These are phyloP conservation scores for Melampsora larici-populina DNA, from an alignment of 1,284 basidiomycete species.

Conservation along the genomic window DNA sequence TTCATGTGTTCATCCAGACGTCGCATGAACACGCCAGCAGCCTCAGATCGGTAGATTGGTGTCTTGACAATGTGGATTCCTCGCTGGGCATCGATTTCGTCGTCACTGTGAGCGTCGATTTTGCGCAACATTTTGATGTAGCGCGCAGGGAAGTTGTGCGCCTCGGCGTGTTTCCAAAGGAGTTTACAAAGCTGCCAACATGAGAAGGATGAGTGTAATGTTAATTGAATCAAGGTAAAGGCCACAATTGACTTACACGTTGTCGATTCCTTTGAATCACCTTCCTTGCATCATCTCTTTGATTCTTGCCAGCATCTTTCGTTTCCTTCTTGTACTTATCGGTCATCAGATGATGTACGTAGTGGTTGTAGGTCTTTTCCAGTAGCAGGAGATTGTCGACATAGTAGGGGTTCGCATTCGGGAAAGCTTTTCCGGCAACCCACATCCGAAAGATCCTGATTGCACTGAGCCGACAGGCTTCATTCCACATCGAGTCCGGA, in stretches of 20 bases:
- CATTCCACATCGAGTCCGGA: slow-evolving; percentile 18
- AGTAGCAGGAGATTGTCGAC: background rate
- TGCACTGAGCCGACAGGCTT: slow-evolving; percentile 8
- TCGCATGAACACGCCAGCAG: background rate
- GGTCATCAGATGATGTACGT: background rate
- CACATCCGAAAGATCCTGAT: background rate
- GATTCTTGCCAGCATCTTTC: slow-evolving; percentile 5
- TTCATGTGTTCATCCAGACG: background rate
- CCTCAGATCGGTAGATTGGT: background rate
- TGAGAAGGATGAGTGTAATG: no score
- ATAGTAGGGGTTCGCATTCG: background rate
- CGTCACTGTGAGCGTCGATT: slow-evolving; percentile 13
- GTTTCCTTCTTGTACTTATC: background rate
- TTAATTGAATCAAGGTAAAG: no score
- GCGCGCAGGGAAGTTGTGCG: background rate
- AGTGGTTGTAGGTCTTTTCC: background rate
- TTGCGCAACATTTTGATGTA: background rate
- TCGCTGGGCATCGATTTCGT: background rate
- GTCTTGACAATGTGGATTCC: background rate
- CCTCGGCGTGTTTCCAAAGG: background rate
- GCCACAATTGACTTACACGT: no score
- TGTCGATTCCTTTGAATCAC: background rate
- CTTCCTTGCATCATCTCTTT: background rate
- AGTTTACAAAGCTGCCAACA: background rate
- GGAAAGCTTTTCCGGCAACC: background rate